phyloP scores from a whole-genome alignment of 805 yeast species.

The Metschnikowia arizonensis region DNA sequence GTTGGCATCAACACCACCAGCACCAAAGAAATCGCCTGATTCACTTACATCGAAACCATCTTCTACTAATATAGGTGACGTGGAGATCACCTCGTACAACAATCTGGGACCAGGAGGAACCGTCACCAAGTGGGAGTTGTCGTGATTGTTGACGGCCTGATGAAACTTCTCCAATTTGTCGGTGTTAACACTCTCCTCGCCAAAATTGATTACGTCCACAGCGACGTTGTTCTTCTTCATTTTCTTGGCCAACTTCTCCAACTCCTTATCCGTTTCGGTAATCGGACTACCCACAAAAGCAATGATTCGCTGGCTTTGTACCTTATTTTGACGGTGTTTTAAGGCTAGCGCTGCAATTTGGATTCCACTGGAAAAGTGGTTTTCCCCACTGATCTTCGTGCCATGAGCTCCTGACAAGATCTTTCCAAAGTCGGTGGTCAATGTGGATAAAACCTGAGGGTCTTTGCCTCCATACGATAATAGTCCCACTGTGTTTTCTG shows the following conservation, averaged over 20 bases:
- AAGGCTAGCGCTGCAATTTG: conserved; percentile 90
- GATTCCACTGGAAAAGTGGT: conserved; percentile 74
- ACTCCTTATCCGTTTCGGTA: conserved; percentile 59
- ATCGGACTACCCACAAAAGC: conserved; percentile 89
- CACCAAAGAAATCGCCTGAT: conserved; percentile 30
- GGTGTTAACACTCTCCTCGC: conserved; percentile 78
- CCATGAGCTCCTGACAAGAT: conserved; percentile 81
- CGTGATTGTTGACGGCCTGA: conserved; percentile 68
- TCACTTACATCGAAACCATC: conserved; percentile 55
- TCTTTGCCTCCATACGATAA: conserved; percentile 82
- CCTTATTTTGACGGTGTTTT: conserved; percentile 93
- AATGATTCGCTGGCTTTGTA: conserved; percentile 84
- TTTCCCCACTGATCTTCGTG: conserved; percentile 61
- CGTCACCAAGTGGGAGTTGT: conserved; percentile 76
- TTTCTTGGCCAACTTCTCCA: conserved; percentile 81
- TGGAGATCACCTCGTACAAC: conserved; percentile 73
- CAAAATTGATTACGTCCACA: conserved; percentile 85
- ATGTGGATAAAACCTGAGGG: conserved; percentile 82
- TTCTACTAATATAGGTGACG: conserved; percentile 68
- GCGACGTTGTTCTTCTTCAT: conserved; percentile 92
- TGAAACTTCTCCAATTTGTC: conserved; percentile 75
- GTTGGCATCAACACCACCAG: conserved; percentile 64
- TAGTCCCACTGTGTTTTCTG: conserved; percentile 91
- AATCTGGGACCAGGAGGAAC: conserved; percentile 85
- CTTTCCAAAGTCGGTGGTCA: conserved; percentile 83